Percentiles rank a stretch among this genome's conserved stretches.
Conservation (phyloP, 2,329 filamentous ascomycete genomes). For the Stachybotrys chlorohalonatus region DNA sequence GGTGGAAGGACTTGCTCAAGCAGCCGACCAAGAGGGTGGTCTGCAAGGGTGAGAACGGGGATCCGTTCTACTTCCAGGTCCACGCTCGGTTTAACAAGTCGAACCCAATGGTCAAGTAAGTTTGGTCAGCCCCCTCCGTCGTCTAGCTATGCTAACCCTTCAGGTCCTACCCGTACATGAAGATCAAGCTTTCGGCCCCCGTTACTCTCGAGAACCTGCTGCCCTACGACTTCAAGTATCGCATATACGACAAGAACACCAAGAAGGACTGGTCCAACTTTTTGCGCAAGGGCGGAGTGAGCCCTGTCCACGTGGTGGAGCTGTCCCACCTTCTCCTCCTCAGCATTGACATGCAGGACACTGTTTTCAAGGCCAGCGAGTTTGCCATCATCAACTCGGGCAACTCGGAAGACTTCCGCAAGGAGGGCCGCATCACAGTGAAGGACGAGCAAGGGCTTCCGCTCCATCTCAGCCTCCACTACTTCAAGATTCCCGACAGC, state of each 20-base stretch:
- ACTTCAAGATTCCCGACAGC: slow-evolving; percentile 80
- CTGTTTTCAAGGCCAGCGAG: slow-evolving; percentile 86
- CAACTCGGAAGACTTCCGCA: slow-evolving; percentile 76
- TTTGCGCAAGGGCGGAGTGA: slow-evolving; percentile 88
- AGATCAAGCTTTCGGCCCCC: slow-evolving; percentile 80
- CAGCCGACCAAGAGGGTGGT: slow-evolving; percentile 78
- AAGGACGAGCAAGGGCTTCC: slow-evolving; percentile 78
- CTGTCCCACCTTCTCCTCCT: slow-evolving; percentile 86
- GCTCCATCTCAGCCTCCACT: slow-evolving; percentile 78
- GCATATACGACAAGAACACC: slow-evolving; percentile 97
- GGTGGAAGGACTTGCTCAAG: slow-evolving; percentile 87
- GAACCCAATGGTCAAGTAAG: slow-evolving; percentile 68
- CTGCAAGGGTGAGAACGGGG: slow-evolving; percentile 77
- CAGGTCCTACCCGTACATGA: slow-evolving; percentile 89
- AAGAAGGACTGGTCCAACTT: slow-evolving; percentile 99
- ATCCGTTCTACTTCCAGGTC: slow-evolving; percentile 95
- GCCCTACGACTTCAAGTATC: slow-evolving; percentile 98
- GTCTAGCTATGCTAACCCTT: slow-evolving; percentile 7
- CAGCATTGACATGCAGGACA: slow-evolving; percentile 95
- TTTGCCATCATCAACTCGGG: slow-evolving; percentile 96
- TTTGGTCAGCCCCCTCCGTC: no score
- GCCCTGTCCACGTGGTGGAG: slow-evolving; percentile 94
- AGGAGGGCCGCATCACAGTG: slow-evolving; percentile 68
- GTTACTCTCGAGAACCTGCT: slow-evolving; percentile 90
- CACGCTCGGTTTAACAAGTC: slow-evolving; percentile 77